Base-by-base conservation (phyloP, 2,329 filamentous ascomycete genomes). In the Stagonosporopsis chrysanthemi region DNA sequence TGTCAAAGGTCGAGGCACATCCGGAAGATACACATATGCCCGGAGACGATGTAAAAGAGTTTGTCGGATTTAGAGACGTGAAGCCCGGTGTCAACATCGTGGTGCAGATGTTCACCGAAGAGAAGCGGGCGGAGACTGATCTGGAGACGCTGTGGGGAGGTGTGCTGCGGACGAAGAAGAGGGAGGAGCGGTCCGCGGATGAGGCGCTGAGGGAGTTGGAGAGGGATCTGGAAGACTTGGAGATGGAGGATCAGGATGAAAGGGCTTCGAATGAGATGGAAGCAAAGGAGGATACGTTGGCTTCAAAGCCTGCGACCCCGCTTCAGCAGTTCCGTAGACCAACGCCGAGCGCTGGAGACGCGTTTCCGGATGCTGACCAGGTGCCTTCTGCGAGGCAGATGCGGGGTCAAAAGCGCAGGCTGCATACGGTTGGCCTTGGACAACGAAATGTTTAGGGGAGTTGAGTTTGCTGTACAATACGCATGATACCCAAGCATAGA, bases 61-160 rank as follows among this genome's bases (percentile, higher is more conserved):
- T 93, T 55, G 88, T 92, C 31, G 94, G 94, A 0, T 97, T 97
- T 70, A 91, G 92, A 1, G 79, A 80, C 33, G 70, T 80, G 53
- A 80, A 77, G 9, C 78, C 81, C 8, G 86, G 85, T 1, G 84
- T 85, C 2, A 85, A 83, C 51, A 80, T 91, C 49, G 88, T 91
- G 31, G 84, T 90, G 36, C 88, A 91, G 73, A 84, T 91, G 79
- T 84, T 91, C 70, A 90, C 87, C 0, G 86, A 89, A 63, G 86
- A 88, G 69, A 90, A 90, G 77, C 79, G 88, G 65, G 83, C 79
- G 28, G 86, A 90, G 65, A 81, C 90, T 31, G 84, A 90, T 69
- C 75, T 91, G 50, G 88, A 91, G 67, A 81, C 80, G 15, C 74
- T 90, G 11, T 91, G 88, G 86, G 77, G 79, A 43, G 81, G 76